Evolutionary conservation across 2,329 filamentous ascomycete species (phyloP), one percentile per base, ranked within the genome.

Genomic region (Colletotrichum eleusines): DNA sequence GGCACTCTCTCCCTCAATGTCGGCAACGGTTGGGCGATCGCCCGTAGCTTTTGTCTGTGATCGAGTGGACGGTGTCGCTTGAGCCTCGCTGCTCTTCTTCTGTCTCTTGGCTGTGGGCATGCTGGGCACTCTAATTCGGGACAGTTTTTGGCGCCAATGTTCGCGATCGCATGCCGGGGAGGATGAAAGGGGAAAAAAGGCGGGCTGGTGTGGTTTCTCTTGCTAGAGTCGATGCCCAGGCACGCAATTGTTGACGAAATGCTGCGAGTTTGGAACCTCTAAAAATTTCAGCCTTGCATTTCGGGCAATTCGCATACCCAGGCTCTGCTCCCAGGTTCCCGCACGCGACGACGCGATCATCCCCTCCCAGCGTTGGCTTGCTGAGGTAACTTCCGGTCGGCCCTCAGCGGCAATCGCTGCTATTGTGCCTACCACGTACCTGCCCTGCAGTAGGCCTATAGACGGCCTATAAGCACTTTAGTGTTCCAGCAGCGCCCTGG

Each of bases 1-100:
- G 74, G 88, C 84, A 76, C 86, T 90, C 77, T 94, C 91, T 77
- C 90, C 91, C 74, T 92, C 90, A 72, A 93, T 79, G 76, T 92
- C 92, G 75, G 90, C 88, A 73, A 92, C 86, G 7, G 90, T 90
- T 8, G 91, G 89, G 54, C 90, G 88, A 66, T 85, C 84, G 51
- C 72, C 73, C n/a, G 76, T 78, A 63, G 81, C 78, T 73, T 83
- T 81, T 54, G 81, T 76, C 76, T 81, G 80, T 71, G 83, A 79
- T 62, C 80, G 73, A 31, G 76, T 74, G n/a, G 77, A 66, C 28
- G 69, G 65, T 53, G 65, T 35, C 54, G 80, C 74, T 72, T 80
- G 79, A 74, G 82, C 82, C 71, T 83, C 81, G 76, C 82, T 82
- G 79, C 84, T 85, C 80, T 85, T 85, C 78, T 86, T 89, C 74